Evolutionary conservation across 1,284 basidiomycete species (phyloP).

Genomic region (Blastosporella zonata): DNA sequence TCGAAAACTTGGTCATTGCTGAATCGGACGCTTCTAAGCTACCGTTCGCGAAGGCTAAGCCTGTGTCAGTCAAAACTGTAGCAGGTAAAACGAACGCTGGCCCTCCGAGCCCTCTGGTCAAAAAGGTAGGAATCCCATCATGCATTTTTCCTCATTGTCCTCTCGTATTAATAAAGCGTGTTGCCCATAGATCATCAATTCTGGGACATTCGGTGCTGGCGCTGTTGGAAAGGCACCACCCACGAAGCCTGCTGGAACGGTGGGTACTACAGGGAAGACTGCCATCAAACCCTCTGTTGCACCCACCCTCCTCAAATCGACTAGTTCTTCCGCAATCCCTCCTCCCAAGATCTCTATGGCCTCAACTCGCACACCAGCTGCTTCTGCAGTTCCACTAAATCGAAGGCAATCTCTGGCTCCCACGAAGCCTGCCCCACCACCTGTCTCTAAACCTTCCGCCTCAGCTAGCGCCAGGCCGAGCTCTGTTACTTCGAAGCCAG

Average conservation of each 20-base stretch:
- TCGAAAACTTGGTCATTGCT: conserved; percentile 8
- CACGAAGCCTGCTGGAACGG: conserved; percentile 38
- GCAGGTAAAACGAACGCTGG: conserved; percentile 42
- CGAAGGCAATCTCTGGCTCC: conserved; percentile 50
- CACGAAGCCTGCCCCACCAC: conserved; percentile 33
- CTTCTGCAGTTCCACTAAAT: conserved; percentile 33
- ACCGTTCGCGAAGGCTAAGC: conserved; percentile 19
- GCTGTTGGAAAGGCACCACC: conserved; percentile 43
- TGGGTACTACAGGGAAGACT: conserved; percentile 29
- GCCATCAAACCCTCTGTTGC: conserved; percentile 34
- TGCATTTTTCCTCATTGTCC: conserved; percentile 22
- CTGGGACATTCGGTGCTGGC: conserved; percentile 65
- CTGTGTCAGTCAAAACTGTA: conserved; percentile 35
- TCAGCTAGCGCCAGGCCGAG: conserved; percentile 35
- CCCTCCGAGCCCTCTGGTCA: conserved; percentile 53
- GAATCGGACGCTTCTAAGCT: conserved; percentile 9
- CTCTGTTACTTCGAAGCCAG: conserved; percentile 4
- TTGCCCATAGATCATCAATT: conserved; percentile 53
- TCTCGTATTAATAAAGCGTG: not conserved
- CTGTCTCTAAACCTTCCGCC: conserved; percentile 35
- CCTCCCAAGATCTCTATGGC: conserved; percentile 34
- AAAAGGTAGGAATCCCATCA: conserved; percentile 58
- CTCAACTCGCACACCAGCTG: conserved; percentile 24
- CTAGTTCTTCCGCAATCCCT: conserved; percentile 35
- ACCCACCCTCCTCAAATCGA: conserved; percentile 47